Percentiles rank a stretch among this genome's conserved stretches.
phyloP scores from a whole-genome alignment of 805 yeast species.

The Cyberlindnera sargentensis region DNA sequence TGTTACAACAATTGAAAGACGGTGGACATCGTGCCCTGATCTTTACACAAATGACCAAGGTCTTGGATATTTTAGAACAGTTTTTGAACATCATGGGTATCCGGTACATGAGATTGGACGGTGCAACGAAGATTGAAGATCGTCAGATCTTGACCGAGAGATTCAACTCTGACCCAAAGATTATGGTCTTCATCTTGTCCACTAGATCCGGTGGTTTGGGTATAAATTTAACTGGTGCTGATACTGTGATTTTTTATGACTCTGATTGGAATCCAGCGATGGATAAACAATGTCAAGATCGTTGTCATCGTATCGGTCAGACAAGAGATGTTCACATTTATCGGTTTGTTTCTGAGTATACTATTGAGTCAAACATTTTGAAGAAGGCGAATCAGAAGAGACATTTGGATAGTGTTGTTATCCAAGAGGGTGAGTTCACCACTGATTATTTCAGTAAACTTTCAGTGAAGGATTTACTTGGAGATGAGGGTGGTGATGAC shows the following conservation, averaged over 20 bases:
- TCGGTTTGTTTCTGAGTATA: constrained; percentile 90
- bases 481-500: constrained; percentile 28
- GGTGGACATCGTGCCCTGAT: constrained; percentile 92
- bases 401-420: constrained; percentile 87
- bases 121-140: constrained; percentile 95
- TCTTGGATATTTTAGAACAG: constrained; percentile 86
- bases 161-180: constrained; percentile 77
- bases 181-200: constrained; percentile 87
- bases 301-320: constrained; percentile 98
- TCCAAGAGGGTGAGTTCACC: constrained; percentile 97
- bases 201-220: constrained; percentile 99
- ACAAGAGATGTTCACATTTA: constrained; percentile 96
- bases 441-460: constrained; percentile 90
- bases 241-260: constrained; percentile 95
- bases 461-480: constrained; percentile 79
- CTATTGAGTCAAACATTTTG: constrained; percentile 92
- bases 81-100: constrained; percentile 93
- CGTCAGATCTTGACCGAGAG: constrained; percentile 91
- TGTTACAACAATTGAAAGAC: constrained; percentile 70
- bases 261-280: constrained; percentile 99
- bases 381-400: constrained; percentile 92
- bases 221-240: constrained; percentile 96
- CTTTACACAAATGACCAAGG: constrained; percentile 98
- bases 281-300: constrained; percentile 98
- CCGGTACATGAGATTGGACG: constrained; percentile 90